Percentiles rank a stretch among this genome's conserved stretches.
phyloP scores from a whole-genome alignment of 2,329 filamentous ascomycete species.

The Hysterium pulicare region DNA sequence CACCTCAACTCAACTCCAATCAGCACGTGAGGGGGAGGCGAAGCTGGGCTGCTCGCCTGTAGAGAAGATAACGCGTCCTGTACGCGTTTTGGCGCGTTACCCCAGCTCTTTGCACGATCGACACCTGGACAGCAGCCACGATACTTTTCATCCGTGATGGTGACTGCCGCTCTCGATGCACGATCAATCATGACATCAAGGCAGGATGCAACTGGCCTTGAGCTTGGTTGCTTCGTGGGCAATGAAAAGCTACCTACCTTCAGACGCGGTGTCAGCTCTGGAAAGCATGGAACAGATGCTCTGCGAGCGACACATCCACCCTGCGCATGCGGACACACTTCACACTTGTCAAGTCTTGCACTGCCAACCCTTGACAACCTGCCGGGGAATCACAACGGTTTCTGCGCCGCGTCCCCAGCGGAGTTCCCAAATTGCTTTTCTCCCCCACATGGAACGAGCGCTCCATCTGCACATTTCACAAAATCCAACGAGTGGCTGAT shows the following conservation, averaged over 20 bases:
- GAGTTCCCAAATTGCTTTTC: not conserved
- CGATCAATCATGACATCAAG: not conserved
- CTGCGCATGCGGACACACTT: constrained; percentile 3
- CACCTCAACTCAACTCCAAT: not conserved
- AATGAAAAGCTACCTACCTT: not conserved
- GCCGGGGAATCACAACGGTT: not conserved
- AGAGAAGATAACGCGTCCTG: too few species aligned
- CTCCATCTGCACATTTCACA: not conserved
- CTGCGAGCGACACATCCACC: not conserved
- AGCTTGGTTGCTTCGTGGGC: not conserved
- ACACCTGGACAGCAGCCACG: too few species aligned
- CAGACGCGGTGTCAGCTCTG: not conserved
- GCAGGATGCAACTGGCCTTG: not conserved
- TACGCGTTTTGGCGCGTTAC: too few species aligned
- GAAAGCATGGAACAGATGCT: not conserved
- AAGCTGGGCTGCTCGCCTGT: too few species aligned
- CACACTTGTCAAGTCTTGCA: not conserved
- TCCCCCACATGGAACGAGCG: constrained; percentile 1
- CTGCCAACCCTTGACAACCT: not conserved
- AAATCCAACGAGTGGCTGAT: not conserved
- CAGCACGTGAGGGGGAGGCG: too few species aligned
- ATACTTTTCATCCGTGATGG: not conserved
- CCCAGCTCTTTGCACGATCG: too few species aligned
- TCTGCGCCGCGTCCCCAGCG: not conserved
- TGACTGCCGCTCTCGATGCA: not conserved